Evolutionary conservation across 192 early-diverging fungal species (phyloP).

Genomic region (Chytriomyces confervae): DNA sequence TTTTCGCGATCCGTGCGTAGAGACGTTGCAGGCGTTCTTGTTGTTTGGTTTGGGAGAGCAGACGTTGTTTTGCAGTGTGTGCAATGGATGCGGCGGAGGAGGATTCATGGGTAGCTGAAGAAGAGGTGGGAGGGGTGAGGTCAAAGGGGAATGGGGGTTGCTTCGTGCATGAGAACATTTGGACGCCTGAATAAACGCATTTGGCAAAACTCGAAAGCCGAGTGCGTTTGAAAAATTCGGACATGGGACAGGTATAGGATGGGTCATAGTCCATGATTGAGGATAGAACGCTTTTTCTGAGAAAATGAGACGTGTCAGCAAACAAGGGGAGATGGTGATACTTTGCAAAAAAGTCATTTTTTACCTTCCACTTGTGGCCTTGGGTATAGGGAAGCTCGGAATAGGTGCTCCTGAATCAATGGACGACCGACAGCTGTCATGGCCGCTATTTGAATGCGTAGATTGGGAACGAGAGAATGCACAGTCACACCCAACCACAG

Average conservation of each 20-base stretch:
- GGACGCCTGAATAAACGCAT: slow-evolving; percentile 10
- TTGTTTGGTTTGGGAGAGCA: not conserved
- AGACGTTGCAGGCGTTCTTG: not conserved
- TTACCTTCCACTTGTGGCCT: not conserved
- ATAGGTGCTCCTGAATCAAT: not conserved
- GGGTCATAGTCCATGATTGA: slow-evolving; percentile 2
- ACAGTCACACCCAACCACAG: too few species aligned
- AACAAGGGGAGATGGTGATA: too few species aligned
- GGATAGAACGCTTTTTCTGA: not conserved
- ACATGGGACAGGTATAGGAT: slow-evolving; percentile 11
- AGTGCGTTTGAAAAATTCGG: slow-evolving; percentile 29
- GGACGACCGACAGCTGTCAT: too few species aligned
- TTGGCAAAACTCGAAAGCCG: slow-evolving; percentile 5
- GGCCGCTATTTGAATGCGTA: too few species aligned
- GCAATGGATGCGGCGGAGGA: not conserved
- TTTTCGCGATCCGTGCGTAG: not conserved
- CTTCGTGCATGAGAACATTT: slow-evolving; percentile 4
- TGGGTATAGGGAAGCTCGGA: not conserved
- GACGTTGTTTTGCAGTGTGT: not conserved
- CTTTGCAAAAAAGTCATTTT: too few species aligned
- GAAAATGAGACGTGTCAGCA: not conserved
- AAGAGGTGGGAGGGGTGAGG: not conserved
- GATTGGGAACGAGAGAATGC: too few species aligned
- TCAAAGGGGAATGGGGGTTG: slow-evolving; percentile 27
- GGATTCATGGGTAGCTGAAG: not conserved